Conservation (phyloP, 441 rosid genomes). For the Dalechampia spathulata region DNA sequence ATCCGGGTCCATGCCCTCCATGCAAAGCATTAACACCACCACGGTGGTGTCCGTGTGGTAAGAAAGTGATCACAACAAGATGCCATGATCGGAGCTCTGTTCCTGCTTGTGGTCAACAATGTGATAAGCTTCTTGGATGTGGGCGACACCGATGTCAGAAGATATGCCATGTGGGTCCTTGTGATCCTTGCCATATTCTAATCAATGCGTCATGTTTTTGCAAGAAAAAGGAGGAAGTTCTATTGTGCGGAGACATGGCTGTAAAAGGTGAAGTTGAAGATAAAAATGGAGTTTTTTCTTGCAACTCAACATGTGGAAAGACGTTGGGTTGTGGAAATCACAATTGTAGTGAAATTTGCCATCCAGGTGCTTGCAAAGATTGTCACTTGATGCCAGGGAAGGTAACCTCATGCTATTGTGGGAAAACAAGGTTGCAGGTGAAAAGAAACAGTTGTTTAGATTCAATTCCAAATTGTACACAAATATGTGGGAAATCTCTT, state of each 20-base stretch:
- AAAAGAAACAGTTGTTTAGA: slow-evolving; percentile 82
- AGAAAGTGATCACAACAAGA: slow-evolving; percentile 72
- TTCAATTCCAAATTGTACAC: slow-evolving; percentile 71
- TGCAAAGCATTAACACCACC: slow-evolving; percentile 97
- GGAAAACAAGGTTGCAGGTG: slow-evolving; percentile 66
- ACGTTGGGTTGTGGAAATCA: slow-evolving; percentile 71
- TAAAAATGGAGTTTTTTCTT: slow-evolving; percentile 77
- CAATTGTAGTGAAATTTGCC: slow-evolving; percentile 58
- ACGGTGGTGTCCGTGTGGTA: slow-evolving; percentile 81
- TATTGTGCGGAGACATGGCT: slow-evolving; percentile 77
- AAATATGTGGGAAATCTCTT: slow-evolving; percentile 63
- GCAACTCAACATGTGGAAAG: slow-evolving; percentile 58
- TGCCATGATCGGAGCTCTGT: slow-evolving; percentile 80
- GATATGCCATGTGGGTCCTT: slow-evolving; percentile 79
- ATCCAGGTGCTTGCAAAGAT: slow-evolving; percentile 83
- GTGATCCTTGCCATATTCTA: slow-evolving; percentile 68
- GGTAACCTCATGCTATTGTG: slow-evolving; percentile 75
- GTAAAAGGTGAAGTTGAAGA: slow-evolving; percentile 68
- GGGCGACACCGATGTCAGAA: slow-evolving; percentile 66
- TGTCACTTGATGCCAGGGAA: slow-evolving; percentile 65
- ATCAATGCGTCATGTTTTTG: slow-evolving; percentile 85
- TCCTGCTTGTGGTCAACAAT: slow-evolving; percentile 73
- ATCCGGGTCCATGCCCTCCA: slow-evolving; percentile 99
- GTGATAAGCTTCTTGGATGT: slow-evolving; percentile 77
- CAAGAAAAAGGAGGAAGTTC: slow-evolving; percentile 63